A percentile compares a stretch with the other conserved stretches of the same genome.
Conservation (phyloP, 305 asterid species). For the Fraxinus greggii region DNA sequence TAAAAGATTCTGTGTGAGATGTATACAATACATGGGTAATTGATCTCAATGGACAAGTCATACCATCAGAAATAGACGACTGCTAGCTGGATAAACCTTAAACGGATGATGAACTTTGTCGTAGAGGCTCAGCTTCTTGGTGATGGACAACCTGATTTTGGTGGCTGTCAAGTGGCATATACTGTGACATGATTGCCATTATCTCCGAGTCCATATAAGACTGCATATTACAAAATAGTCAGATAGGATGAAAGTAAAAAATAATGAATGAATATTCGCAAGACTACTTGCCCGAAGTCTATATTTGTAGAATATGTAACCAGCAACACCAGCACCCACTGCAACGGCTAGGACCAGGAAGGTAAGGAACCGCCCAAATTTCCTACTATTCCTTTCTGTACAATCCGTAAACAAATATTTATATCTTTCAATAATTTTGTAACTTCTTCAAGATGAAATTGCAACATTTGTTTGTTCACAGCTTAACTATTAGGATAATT, state of each 20-base stretch:
- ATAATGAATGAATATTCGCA: neutral
- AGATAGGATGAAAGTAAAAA: neutral
- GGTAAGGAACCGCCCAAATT: slow-evolving; percentile 48
- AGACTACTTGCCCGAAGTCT: slow-evolving; percentile 67
- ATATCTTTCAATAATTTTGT: neutral
- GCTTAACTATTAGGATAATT: neutral
- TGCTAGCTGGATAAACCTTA: slow-evolving; percentile 23
- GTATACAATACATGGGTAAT: neutral
- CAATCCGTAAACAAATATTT: neutral
- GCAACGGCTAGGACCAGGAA: slow-evolving; percentile 55
- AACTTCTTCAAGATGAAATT: neutral
- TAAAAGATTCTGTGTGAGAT: neutral
- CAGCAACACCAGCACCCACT: slow-evolving; percentile 56
- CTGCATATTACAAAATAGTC: slow-evolving; percentile 36
- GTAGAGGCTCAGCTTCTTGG: slow-evolving; percentile 49
- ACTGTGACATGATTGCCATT: slow-evolving; percentile 96
- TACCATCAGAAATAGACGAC: neutral
- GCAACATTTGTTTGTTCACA: neutral
- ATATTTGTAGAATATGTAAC: slow-evolving; percentile 86
- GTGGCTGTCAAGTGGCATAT: slow-evolving; percentile 88
- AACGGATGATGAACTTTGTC: slow-evolving; percentile 44
- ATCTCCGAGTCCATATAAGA: slow-evolving; percentile 97
- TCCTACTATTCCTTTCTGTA: slow-evolving; percentile 67
- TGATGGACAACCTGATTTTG: slow-evolving; percentile 67
- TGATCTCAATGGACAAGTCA: neutral